Base-by-base conservation (phyloP, 371 early-diverging fungal genomes). In the Sporodiniella umbellata region DNA sequence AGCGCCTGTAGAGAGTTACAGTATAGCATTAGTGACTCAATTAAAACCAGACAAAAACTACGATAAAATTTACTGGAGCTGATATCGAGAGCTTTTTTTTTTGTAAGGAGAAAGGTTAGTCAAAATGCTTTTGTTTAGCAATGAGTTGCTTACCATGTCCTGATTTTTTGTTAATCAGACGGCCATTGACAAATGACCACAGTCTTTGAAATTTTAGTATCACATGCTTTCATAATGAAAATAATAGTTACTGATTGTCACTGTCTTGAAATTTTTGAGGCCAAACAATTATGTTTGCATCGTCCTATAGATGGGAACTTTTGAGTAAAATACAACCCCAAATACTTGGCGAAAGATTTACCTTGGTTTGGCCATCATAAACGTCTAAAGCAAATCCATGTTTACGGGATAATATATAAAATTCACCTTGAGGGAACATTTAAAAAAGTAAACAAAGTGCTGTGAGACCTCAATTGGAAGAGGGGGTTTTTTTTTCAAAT, bases 201-300 rank as follows among this genome's bases (percentile, higher is more conserved):
- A 75, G 46, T 23, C 76, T 75, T 12, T 1, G 1, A 25, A 44
- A 11, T 23, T 8, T 43, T 25, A 25, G 15, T 22, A 7, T 15
- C n/a, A 4, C 17, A 19, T 17, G n/a, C 15, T 25, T 11, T 35
- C 14, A 14, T 35, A n/a, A 21, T 19, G 7, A 46, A 58, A 48
- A n/a, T 25, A 37, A 33, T 24, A 22, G 23, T 58, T 64, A 75
- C 76, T 75, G 76, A 47, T 71, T 75, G 26, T 75, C 72, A 21
- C 70, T 69, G 43, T 75, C 76, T 50, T 68, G 55, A 42, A 75
- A 75, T 38, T 75, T 75, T 48, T 75, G 76, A 30, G 76, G 72
- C 76, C 76, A 75, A 19, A 75, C 68, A 51, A 75, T 75, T n/a
- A 72, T 54, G 40, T 72, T 68, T 14, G 69, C 70, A 50, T 60